phyloP scores from a whole-genome alignment of 1,284 basidiomycete genomes.

The Malassezia brasiliensis region DNA sequence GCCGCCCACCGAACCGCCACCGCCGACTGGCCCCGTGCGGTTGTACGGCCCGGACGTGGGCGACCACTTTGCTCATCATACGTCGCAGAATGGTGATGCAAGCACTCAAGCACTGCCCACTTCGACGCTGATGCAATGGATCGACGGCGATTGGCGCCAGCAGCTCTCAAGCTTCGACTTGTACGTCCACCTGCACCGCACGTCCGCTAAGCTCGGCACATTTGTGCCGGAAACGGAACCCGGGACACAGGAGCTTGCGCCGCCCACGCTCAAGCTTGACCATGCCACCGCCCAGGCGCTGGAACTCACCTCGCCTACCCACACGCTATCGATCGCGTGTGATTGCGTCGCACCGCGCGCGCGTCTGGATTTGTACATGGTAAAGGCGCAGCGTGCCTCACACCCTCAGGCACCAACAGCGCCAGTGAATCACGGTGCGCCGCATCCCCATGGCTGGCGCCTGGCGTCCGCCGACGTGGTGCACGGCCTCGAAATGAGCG shows the following conservation, averaged over 20 bases:
- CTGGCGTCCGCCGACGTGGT: neutral
- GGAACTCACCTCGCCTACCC: constrained; percentile 5
- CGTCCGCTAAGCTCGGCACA: neutral
- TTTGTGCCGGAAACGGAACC: no score
- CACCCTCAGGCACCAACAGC: no score
- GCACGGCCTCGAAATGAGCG: neutral
- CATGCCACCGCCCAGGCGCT: neutral
- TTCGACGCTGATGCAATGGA: constrained; percentile 1
- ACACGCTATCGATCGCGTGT: constrained; percentile 1
- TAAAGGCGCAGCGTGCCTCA: neutral
- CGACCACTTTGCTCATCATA: constrained; percentile 1
- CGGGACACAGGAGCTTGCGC: neutral
- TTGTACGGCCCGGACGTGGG: constrained; percentile 12
- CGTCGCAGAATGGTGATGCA: neutral
- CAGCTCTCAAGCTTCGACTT: constrained; percentile 1
- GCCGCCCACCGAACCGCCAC: neutral
- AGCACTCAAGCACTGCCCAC: neutral
- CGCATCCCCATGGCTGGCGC: constrained; percentile 6
- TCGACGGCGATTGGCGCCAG: neutral
- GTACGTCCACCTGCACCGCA: constrained; percentile 9
- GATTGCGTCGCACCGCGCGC: constrained; percentile 15
- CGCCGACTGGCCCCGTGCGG: neutral
- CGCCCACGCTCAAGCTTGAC: neutral
- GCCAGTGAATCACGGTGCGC: neutral
- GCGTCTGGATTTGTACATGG: constrained; percentile 7